phyloP scores from a whole-genome alignment of 1,139 yeast species.

The Saccharomyces hybrid region DNA sequence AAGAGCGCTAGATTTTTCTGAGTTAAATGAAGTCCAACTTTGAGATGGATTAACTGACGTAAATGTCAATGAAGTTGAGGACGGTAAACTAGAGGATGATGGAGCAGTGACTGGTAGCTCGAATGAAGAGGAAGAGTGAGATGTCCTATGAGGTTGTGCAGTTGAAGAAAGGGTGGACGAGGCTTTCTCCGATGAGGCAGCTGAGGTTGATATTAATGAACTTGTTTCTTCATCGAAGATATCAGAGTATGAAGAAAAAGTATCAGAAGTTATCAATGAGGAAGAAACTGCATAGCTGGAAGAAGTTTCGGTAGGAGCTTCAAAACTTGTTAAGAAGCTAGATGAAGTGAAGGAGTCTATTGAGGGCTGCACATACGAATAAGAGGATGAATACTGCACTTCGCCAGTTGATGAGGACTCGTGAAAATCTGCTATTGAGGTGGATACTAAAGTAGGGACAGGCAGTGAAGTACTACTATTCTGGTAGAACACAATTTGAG shows the following conservation, averaged over 20 bases:
- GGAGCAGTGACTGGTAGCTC: conserved; percentile 1
- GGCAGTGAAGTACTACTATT: not conserved
- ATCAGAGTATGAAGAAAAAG: not conserved
- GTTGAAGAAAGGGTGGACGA: not conserved
- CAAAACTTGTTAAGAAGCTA: not conserved
- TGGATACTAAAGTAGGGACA: not conserved
- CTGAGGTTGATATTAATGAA: not conserved
- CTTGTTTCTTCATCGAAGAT: not conserved
- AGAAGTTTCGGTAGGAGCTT: not conserved
- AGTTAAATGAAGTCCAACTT: not conserved
- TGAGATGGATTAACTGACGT: not conserved
- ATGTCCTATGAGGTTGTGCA: not conserved
- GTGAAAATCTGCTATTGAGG: not conserved
- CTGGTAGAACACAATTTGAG: not conserved
- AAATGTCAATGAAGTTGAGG: not conserved
- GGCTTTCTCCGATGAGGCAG: not conserved
- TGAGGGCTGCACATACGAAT: not conserved
- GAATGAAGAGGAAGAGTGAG: not conserved
- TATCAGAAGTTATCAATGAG: not conserved
- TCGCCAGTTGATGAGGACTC: not conserved
- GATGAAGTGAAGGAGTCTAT: not conserved
- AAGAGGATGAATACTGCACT: not conserved
- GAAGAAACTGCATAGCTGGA: not conserved
- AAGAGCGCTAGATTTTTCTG: not conserved
- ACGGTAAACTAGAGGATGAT: not conserved